Evolutionary conservation across 225 moss, liverwort and hornwort genomes (phyloP).

Genomic region (Pleurozium schreberi): DNA sequence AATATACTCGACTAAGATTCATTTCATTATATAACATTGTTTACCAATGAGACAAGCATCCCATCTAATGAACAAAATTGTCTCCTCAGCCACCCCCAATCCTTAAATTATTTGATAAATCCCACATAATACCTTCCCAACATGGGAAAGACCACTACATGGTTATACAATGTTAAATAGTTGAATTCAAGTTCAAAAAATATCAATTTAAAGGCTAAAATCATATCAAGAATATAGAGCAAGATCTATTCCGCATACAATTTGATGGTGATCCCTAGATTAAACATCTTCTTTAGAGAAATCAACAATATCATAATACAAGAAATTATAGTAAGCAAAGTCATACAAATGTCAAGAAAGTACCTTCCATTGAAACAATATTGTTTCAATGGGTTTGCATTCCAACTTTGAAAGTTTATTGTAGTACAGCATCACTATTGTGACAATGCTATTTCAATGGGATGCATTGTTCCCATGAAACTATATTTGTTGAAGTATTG

Average conservation of each 20-base stretch:
- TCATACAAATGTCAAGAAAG: too few species aligned
- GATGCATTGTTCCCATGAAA: too few species aligned
- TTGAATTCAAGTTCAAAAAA: not conserved
- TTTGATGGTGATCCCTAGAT: not conserved
- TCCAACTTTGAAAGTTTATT: too few species aligned
- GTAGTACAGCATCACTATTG: too few species aligned
- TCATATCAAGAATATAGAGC: not conserved
- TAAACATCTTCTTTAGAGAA: not conserved
- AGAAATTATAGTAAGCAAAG: too few species aligned
- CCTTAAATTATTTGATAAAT: too few species aligned
- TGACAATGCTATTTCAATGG: too few species aligned
- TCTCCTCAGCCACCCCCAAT: rapidly evolving
- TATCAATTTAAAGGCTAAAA: not conserved
- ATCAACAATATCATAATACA: not conserved
- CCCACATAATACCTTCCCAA: not conserved
- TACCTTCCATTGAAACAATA: too few species aligned
- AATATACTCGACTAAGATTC: not conserved
- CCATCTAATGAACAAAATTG: rapidly evolving
- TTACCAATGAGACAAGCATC: too few species aligned
- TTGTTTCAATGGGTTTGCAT: too few species aligned
- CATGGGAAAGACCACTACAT: rapidly evolving
- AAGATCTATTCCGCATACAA: not conserved
- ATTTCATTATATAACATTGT: not conserved
- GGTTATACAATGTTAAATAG: not conserved
- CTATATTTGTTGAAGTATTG: too few species aligned